Conservation (phyloP, 1,284 basidiomycete genomes). For the Volvariella surrecta region DNA sequence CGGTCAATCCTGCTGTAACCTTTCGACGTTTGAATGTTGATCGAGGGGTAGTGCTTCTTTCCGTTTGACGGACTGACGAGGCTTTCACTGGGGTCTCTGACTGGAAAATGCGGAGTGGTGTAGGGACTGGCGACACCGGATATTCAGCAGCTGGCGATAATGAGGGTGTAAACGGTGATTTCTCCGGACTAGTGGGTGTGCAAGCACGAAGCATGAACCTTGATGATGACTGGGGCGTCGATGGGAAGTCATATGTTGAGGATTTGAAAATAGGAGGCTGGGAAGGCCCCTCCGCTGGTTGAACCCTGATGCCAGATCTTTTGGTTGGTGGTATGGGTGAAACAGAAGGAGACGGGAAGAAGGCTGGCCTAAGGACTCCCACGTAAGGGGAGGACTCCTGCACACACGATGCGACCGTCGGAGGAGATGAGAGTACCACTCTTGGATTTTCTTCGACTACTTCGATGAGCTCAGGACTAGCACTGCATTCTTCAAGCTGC, state of each 20-base stretch:
- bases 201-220: not conserved
- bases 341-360: slow-evolving; percentile 4
- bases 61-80: too few species aligned
- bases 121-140: too few species aligned
- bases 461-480: slow-evolving; percentile 9
- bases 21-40: slow-evolving; percentile 21
- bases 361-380: slow-evolving; percentile 1
- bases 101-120: too few species aligned
- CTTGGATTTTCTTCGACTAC: slow-evolving; percentile 5
- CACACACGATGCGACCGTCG: too few species aligned
- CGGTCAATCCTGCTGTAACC: slow-evolving; percentile 6
- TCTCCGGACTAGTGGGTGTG: not conserved
- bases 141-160: too few species aligned
- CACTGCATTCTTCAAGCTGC: not conserved
- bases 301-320: not conserved
- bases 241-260: not conserved
- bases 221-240: not conserved
- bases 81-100: too few species aligned
- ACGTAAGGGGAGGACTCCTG: not conserved
- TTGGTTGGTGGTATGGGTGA: not conserved
- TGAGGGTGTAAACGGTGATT: too few species aligned
- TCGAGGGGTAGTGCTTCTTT: slow-evolving; percentile 8
- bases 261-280: too few species aligned
- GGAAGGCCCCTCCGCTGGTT: too few species aligned
- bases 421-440: too few species aligned